These are phyloP conservation scores for Diplodia scrobiculata DNA, from an alignment of 2,329 filamentous ascomycete species.

Conservation along the genomic window DNA sequence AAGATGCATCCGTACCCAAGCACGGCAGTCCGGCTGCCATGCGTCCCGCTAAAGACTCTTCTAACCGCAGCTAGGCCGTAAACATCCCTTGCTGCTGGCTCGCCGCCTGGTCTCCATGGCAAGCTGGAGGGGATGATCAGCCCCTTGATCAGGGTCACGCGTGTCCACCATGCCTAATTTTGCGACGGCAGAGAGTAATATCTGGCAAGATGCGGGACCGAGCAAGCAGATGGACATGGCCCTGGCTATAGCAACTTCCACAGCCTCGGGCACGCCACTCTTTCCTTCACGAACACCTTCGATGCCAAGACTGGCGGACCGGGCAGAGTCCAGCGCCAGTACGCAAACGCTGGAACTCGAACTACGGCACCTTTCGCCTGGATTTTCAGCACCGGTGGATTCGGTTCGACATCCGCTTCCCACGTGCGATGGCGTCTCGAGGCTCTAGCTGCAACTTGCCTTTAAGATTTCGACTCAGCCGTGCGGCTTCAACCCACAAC, in stretches of 20 bases:
- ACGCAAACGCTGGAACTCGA: not conserved
- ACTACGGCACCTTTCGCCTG: not conserved
- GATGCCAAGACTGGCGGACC: slow-evolving; percentile 1
- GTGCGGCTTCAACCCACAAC: not conserved
- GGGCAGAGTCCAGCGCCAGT: not conserved
- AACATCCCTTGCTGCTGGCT: not conserved
- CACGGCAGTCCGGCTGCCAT: not conserved
- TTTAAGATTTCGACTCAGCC: not conserved
- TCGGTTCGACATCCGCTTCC: not conserved
- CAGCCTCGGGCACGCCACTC: not conserved
- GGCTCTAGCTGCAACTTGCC: not conserved
- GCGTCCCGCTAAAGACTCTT: not conserved
- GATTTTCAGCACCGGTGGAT: not conserved
- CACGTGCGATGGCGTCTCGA: not conserved
- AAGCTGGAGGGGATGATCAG: not conserved
- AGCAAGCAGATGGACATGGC: not conserved
- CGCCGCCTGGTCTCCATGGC: not conserved
- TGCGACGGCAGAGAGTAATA: not conserved
- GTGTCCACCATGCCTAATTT: not conserved
- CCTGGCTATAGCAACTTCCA: slow-evolving; percentile 6
- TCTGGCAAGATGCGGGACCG: not conserved
- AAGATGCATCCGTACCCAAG: slow-evolving; percentile 17
- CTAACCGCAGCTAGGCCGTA: not conserved
- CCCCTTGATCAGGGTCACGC: not conserved
- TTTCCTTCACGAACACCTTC: not conserved